Base-by-base conservation (phyloP, 768 basidiomycete genomes). In the Baorangia bicolor region DNA sequence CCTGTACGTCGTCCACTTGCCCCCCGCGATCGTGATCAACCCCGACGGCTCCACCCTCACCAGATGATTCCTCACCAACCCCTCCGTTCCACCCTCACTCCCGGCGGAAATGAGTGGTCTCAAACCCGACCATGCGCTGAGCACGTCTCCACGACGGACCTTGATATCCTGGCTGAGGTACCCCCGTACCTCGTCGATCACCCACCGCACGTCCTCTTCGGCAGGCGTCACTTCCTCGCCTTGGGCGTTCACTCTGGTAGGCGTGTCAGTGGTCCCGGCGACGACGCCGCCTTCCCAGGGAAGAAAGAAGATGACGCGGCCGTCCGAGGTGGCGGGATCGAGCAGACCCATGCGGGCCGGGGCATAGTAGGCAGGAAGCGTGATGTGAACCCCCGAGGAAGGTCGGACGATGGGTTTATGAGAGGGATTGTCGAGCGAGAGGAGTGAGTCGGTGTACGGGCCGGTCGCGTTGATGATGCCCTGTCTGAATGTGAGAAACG, bases 281-380 rank as follows among this genome's bases (percentile, higher is more conserved):
- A 99, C 94, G 38, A 94, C 94, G 76, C 89, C 93, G 10, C 96
- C 96, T 74, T 98, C 88, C 96, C 97, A 99, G 0, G 96, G 96
- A 11, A 99, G 83, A 82, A 99, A 97, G 81, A 98, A 99, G 68
- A 99, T 96, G 52, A 99, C 95, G 27, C 96, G 88, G 0, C 96
- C 96, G 60, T 99, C 96, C 0, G 91, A 93, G 5, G 97, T 97
- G 3, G 92, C 80, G 1, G 96, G 97, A 71, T 98, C 97, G 42
- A 98, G 81, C 5, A 98, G 81, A 41, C 97, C 96, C 91, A 98
- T 97, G 47, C 82, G 90, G 16, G 89, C 85, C 4, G 96, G 96
- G 2, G 94, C 92, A 69, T 97, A 98, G 76, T 98, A 99, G 66
- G 92, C 92, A 4, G 96, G 96, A 3, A 99, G 86, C 0, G 96